Evolutionary conservation across 2,329 filamentous ascomycete genomes (phyloP).

Genomic region (Fusarium metavorans): DNA sequence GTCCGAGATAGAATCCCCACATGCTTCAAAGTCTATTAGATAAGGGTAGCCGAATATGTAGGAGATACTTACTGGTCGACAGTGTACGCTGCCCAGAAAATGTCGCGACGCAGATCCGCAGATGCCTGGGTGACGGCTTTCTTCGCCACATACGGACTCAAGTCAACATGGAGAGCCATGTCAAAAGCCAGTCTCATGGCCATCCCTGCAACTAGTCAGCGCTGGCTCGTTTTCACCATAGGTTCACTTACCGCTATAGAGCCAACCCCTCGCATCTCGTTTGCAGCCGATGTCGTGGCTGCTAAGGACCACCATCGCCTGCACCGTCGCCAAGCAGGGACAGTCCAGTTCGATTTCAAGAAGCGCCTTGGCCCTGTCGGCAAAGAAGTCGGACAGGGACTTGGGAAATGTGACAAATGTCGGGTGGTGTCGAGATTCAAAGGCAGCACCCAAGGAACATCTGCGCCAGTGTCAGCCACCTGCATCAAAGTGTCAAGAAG

Average conservation of each 20-base stretch:
- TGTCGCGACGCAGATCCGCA: slow-evolving; percentile 41
- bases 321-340: slow-evolving; percentile 42
- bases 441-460: slow-evolving; percentile 56
- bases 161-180: slow-evolving; percentile 43
- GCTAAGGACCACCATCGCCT: slow-evolving; percentile 44
- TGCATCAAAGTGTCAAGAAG: neutral
- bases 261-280: slow-evolving; percentile 43
- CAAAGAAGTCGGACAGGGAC: slow-evolving; percentile 48
- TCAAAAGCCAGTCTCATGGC: slow-evolving; percentile 44
- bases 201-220: slow-evolving; percentile 46
- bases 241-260: slow-evolving; percentile 40
- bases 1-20: slow-evolving; percentile 44
- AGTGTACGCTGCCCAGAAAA: slow-evolving; percentile 49
- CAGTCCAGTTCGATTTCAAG: slow-evolving; percentile 44
- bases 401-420: slow-evolving; percentile 51
- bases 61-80: slow-evolving; percentile 43
- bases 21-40: slow-evolving; percentile 28
- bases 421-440: slow-evolving; percentile 57
- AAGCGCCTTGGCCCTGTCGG: slow-evolving; percentile 41
- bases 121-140: slow-evolving; percentile 39
- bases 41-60: neutral
- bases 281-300: slow-evolving; percentile 44
- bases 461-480: slow-evolving; percentile 34
- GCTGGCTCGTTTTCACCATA: too few relatives aligned
- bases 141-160: slow-evolving; percentile 40